These are phyloP conservation scores for Monosporascus ibericus DNA, from an alignment of 2,329 filamentous ascomycete genomes.

Conservation along the genomic window DNA sequence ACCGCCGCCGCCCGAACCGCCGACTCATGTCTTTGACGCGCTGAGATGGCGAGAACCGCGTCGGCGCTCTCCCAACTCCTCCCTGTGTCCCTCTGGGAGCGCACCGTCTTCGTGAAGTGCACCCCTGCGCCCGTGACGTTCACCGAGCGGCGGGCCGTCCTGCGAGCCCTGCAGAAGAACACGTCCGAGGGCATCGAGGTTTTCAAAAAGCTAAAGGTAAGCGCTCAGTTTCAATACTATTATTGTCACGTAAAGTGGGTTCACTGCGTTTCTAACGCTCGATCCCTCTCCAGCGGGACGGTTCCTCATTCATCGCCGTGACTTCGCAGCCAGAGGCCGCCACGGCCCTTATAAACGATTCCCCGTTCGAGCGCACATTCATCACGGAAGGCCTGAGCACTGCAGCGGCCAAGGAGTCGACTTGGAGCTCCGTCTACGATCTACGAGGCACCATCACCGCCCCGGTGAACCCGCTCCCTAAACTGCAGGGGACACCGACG, in stretches of 20 bases:
- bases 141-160: constrained; percentile 48
- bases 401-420: constrained; percentile 8
- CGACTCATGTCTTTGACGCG: not conserved
- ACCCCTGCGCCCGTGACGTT: constrained; percentile 45
- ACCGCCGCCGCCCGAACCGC: too few relatives aligned
- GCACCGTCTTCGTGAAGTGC: constrained; percentile 43
- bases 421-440: constrained; percentile 18
- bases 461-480: constrained; percentile 17
- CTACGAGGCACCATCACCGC: constrained; percentile 17
- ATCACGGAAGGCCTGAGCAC: constrained; percentile 14
- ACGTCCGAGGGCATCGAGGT: constrained; percentile 36
- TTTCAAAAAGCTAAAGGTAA: constrained; percentile 43
- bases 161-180: constrained; percentile 39
- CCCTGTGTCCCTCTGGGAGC: constrained; percentile 19
- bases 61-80: constrained; percentile 23
- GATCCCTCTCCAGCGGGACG: constrained; percentile 28
- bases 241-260: not conserved
- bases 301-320: constrained; percentile 45
- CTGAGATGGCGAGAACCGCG: constrained; percentile 13
- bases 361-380: constrained; percentile 43
- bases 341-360: constrained; percentile 32
- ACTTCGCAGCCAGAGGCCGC: constrained; percentile 35
- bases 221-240: constrained; percentile 6
- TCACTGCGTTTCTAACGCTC: not conserved
- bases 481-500: constrained; percentile 2